These are phyloP conservation scores for Staphylotrichum longicolle DNA, from an alignment of 495 filamentous ascomycete genomes.

Conservation along the genomic window DNA sequence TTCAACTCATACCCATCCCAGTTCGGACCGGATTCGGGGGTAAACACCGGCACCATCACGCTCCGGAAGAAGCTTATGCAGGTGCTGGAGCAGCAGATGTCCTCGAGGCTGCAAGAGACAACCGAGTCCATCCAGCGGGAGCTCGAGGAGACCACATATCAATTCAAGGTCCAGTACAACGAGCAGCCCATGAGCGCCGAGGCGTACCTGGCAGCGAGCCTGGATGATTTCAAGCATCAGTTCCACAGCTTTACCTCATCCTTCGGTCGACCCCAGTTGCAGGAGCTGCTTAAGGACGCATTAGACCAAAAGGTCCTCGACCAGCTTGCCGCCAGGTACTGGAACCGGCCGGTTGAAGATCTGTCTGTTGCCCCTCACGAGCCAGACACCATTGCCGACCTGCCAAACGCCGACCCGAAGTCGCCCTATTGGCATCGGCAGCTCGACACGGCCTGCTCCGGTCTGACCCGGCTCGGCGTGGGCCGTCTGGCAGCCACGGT, in stretches of 20 bases:
- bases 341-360: slow-evolving; percentile 93
- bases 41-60: slow-evolving; percentile 78
- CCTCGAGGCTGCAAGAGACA: slow-evolving; percentile 79
- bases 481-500: slow-evolving; percentile 89
- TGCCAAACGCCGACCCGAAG: slow-evolving; percentile 79
- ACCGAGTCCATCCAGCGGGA: slow-evolving; percentile 91
- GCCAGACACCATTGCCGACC: slow-evolving; percentile 66
- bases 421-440: slow-evolving; percentile 90
- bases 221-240: slow-evolving; percentile 96
- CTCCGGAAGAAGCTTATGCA: slow-evolving; percentile 94
- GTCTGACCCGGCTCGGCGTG: slow-evolving; percentile 89
- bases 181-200: slow-evolving; percentile 92
- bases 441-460: slow-evolving; percentile 86
- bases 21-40: slow-evolving; percentile 68
- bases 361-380: slow-evolving; percentile 61
- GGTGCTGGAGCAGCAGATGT: slow-evolving; percentile 96
- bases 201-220: slow-evolving; percentile 89
- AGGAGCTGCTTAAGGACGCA: slow-evolving; percentile 84
- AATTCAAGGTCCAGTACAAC: slow-evolving; percentile 99
- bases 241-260: slow-evolving; percentile 88
- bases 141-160: slow-evolving; percentile 94
- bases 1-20: slow-evolving; percentile 81
- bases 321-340: slow-evolving; percentile 90
- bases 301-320: slow-evolving; percentile 94
- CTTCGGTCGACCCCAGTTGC: slow-evolving; percentile 87